Evolutionary conservation across 2,329 filamentous ascomycete species (phyloP).

Genomic region (Cladophialophora yegresii): DNA sequence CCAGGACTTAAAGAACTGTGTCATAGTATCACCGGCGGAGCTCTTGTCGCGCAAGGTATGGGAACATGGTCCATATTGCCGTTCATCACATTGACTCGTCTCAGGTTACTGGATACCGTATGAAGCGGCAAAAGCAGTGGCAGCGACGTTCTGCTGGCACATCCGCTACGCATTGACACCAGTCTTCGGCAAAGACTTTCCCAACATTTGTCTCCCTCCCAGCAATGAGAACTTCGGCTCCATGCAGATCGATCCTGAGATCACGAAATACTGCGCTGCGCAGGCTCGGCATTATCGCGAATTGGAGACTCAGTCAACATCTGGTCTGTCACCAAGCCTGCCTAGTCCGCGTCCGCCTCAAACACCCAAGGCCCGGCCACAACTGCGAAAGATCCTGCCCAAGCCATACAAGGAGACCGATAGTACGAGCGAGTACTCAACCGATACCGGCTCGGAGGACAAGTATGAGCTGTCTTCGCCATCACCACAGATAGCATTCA

Average conservation of each 20-base stretch:
- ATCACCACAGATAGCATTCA: conserved; percentile 47
- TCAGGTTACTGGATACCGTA: conserved; percentile 97
- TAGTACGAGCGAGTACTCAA: conserved; percentile 47
- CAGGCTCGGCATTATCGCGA: conserved; percentile 41
- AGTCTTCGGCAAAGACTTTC: conserved; percentile 83
- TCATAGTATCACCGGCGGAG: conserved; percentile 91
- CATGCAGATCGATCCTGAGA: conserved; percentile 64
- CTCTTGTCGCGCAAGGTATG: conserved; percentile 83
- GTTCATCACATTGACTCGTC: conserved; percentile 18
- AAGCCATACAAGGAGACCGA: conserved; percentile 38
- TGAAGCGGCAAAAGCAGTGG: conserved; percentile 79
- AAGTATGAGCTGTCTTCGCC: conserved; percentile 41
- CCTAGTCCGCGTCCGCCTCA: conserved; percentile 17
- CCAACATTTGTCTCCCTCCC: conserved; percentile 67
- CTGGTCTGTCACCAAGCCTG: conserved; percentile 12
- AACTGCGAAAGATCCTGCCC: conserved; percentile 30
- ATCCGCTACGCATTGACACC: conserved; percentile 87
- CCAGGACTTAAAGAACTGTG: conserved; percentile 83
- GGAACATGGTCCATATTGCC: conserved; percentile 4
- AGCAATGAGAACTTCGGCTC: conserved; percentile 64
- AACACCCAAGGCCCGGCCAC: conserved; percentile 24
- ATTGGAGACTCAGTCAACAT: conserved; percentile 36
- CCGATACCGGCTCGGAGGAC: conserved; percentile 44
- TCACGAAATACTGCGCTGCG: conserved; percentile 56
- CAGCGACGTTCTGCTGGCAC: conserved; percentile 81